A percentile compares a stretch with the other conserved stretches of the same genome.
Evolutionary conservation across 257 asterid species (phyloP).

Genomic region (Penstemon eatonii): DNA sequence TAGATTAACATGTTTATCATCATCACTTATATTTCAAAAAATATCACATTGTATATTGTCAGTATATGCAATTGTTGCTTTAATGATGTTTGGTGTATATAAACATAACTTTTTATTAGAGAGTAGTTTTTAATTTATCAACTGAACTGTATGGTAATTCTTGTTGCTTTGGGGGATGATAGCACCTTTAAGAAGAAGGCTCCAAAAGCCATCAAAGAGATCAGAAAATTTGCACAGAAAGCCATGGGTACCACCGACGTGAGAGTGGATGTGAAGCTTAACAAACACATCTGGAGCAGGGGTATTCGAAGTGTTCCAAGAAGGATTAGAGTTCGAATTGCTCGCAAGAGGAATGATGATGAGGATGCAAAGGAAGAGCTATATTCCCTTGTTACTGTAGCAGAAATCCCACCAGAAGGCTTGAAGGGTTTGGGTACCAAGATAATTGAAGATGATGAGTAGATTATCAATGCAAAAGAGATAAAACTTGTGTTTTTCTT

Average conservation of each 20-base stretch:
- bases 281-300: conserved; percentile 66
- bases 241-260: conserved; percentile 58
- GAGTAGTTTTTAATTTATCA: neutral
- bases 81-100: neutral
- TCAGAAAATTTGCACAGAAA: conserved; percentile 52
- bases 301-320: conserved; percentile 66
- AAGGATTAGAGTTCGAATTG: conserved; percentile 55
- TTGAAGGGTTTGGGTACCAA: conserved; percentile 56
- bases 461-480: neutral
- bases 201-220: conserved; percentile 62
- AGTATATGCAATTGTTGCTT: neutral
- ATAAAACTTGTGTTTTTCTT: neutral
- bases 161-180: neutral
- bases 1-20: conserved; percentile 2
- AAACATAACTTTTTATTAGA: neutral
- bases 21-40: neutral
- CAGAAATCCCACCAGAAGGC: conserved; percentile 56
- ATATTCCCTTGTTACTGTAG: conserved; percentile 55
- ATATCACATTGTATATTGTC: neutral
- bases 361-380: conserved; percentile 71
- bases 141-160: neutral
- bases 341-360: conserved; percentile 64
- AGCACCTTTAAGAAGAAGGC: conserved; percentile 68
- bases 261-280: conserved; percentile 57
- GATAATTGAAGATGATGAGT: conserved; percentile 52